Base-by-base conservation (phyloP, 2,329 filamentous ascomycete species). In the Paraphoma chrysanthemicola region DNA sequence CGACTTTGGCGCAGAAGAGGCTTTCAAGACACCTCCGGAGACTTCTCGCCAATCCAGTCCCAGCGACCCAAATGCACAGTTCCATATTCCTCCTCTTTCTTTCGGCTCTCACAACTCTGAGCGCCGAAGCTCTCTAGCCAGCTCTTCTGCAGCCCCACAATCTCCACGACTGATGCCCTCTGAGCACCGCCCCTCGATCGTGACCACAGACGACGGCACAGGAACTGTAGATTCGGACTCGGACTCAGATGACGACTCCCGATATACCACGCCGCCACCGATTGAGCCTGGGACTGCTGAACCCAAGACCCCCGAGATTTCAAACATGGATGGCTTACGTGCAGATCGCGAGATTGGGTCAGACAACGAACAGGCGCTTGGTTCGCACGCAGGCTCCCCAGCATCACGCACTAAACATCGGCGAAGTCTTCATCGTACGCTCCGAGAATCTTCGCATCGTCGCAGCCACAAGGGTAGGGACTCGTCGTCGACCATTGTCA, bases 391-490 rank as follows among this genome's bases (percentile, higher is more conserved):
- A n/a, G 76, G 75, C 11, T 77, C 73, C n/a, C 76, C 75, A 49
- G 77, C 81, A 44, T 87, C 90, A 43, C 83, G 82, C 61, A 88
- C 83, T 54, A 92, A 89, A 72, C 88, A 93, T 48, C 89, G 94
- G 23, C 88, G 93, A 59, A 97, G 93, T 73, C 80, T 98, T 12
- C 94, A 97, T 68, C 90, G 93, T 54, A 97, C 93, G 11, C 84
- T 98, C 55, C 87, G 95, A 62, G 94, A 98, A 68, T 85, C 85
- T 83, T 68, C 86, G 11, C 78, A 84, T 67, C 89, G 91, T 66
- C 87, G 91, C 31, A 89, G 90, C 72, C 88, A 88, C 64, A 93
- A 90, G 74, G 89, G 90, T 48, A 91, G 88, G 70, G 92, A 96
- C 48, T 89, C 88, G 4, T 79, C 83, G 3, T 87, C 87, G 2